Base-by-base conservation (phyloP, 2,329 filamentous ascomycete genomes). In the Didymella pomorum region DNA sequence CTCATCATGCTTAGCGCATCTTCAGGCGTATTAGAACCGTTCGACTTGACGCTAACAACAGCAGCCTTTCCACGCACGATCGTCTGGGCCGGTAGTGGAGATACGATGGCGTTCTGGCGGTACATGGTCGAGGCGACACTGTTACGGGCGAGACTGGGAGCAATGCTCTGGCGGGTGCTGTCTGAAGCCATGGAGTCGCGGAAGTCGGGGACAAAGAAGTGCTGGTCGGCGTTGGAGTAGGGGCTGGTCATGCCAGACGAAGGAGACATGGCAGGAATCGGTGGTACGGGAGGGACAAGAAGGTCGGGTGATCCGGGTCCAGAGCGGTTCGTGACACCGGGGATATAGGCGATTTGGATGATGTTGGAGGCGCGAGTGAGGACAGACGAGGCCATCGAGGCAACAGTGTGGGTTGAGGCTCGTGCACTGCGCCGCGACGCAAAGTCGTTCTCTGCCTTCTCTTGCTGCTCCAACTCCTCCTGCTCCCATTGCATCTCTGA, bases 311-410 rank as follows among this genome's bases (percentile, higher is more conserved):
- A 94, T n/a, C 90, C 89, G 5, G 91, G 90, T 8, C 89, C 88
- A 12, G 93, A 93, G 66, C 94, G 87, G 79, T 97, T 97, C 60
- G 92, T 97, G 70, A 98, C 93, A 60, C 95, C 95, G 14, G 95
- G 95, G 66, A 99, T 98, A 78, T 98, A 99, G 55, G 95, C 95
- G 78, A 99, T 99, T 79, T 98, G 95, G 71, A 99, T 99, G 75
- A 99, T 94, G 81, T 99, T 99, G 71, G 95, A 98, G 47, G 95
- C 95, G 62, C 95, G 89, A 18, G 95, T 98, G 60, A 97, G 86
- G 58, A 98, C 93, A 25, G 94, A 98, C 10, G 93, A 97, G 16
- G 95, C 95, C 73, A 99, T 92, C 12, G 94, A 98, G 71, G 90
- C 86, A 53, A 94, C 89, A n/a, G 91, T 91, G 74, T 95, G 88